Base-by-base conservation (phyloP, 2,329 filamentous ascomycete species). In the Rhinocladiella similis region DNA sequence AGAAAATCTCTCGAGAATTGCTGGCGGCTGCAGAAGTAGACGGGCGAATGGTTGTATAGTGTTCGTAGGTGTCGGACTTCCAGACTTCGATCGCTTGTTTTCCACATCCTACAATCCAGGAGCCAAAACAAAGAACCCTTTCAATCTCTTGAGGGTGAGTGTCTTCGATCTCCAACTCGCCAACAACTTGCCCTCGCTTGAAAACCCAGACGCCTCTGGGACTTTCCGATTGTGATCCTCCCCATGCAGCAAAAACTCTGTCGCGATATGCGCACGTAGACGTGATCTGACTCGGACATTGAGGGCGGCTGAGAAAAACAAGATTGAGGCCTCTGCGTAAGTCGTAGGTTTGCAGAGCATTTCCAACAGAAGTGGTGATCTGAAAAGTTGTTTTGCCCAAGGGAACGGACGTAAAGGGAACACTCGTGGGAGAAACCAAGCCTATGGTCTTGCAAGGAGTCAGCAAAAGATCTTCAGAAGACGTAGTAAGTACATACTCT, bases 341-440 rank as follows among this genome's bases (percentile, higher is more conserved):
- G 71, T 99, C 94, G 77, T 99, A 99, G 0, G 94, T 99, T 74
- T 99, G 94, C 46, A 99, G 82, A 57, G 88, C 90, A 67, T 87
- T 84, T 61, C 93, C 94, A 60, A 95, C 89, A 0, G 91, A 97
- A 27, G 94, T 99, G 33, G 94, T 97, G 73, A 99, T 91, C 72
- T 99, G 94, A 70, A 96, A 99, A 3, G 91, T 96, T 1, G 90
- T 93, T 75, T 96, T 96, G 56, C 94, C 94, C 14, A 96, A 80
- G 0, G 93, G 89, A 29, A 95, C 83, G 5, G 89, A 88, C 1
- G 93, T 92, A 69, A 99, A 97, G 0, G 94, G 93, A 0, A 97
- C 91, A 47, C 80, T 76, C 2, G 93, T 97, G 0, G 94, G 91
- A 4, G 94, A 97, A 1, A 99, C 91, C 29, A 99, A 81, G 14